phyloP scores from a whole-genome alignment of 2,329 filamentous ascomycete species.

The Cladophialophora chaetospira region DNA sequence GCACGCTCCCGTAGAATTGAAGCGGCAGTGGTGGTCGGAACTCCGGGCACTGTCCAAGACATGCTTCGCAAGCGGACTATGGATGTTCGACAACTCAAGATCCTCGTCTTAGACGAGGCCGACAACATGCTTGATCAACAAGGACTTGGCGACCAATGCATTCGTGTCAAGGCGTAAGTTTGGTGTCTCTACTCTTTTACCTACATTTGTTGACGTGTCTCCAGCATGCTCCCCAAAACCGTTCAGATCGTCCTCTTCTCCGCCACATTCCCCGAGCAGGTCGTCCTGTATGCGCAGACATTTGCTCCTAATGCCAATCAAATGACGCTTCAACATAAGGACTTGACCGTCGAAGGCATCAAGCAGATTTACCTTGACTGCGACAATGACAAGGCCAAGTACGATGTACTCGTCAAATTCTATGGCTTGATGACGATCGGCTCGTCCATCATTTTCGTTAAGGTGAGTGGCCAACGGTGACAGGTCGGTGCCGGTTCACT shows the following conservation, averaged over 20 bases:
- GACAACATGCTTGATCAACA: constrained; percentile 99
- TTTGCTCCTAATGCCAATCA: constrained; percentile 87
- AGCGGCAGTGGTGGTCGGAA: constrained; percentile 84
- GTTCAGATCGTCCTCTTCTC: constrained; percentile 95
- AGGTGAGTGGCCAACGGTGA: constrained; percentile 55
- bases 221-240: constrained; percentile 68
- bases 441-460: constrained; percentile 97
- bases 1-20: constrained; percentile 69
- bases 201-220: constrained; percentile 34
- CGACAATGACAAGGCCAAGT: constrained; percentile 77
- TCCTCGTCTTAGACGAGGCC: constrained; percentile 92
- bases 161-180: constrained; percentile 78
- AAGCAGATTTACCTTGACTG: constrained; percentile 98
- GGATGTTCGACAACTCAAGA: constrained; percentile 69
- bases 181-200: background rate
- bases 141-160: constrained; percentile 91
- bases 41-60: constrained; percentile 89
- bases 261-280: constrained; percentile 85
- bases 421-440: constrained; percentile 96
- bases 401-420: constrained; percentile 82
- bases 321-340: constrained; percentile 83
- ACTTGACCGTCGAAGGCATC: constrained; percentile 94
- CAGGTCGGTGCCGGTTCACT: background rate
- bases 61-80: constrained; percentile 76
- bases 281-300: constrained; percentile 77